Percentiles rank a stretch among this genome's conserved stretches.
phyloP scores from a whole-genome alignment of 2,329 filamentous ascomycete species.

The Diaporthe humulicola region DNA sequence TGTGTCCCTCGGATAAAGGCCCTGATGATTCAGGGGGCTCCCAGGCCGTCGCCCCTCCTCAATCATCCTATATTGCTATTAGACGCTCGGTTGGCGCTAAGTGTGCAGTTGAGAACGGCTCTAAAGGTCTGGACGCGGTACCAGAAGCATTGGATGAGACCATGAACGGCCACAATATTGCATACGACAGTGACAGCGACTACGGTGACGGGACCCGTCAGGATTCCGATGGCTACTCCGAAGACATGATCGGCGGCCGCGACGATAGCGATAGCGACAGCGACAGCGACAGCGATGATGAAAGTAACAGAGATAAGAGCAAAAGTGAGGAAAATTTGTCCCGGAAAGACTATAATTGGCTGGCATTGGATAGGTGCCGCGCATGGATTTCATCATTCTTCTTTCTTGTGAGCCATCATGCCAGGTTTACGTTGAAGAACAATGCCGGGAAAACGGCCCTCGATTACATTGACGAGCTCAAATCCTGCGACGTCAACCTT shows the following conservation, averaged over 20 bases:
- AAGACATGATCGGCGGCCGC: no score
- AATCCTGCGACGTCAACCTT: accelerated
- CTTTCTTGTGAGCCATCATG: background rate
- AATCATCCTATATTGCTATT: no score
- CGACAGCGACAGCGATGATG: no score
- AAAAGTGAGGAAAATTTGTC: no score
- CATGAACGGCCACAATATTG: background rate
- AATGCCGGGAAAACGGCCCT: background rate
- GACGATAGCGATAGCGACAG: background rate
- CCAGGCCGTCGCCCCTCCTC: no score
- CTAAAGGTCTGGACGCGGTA: background rate
- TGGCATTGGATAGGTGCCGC: background rate
- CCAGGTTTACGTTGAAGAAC: background rate
- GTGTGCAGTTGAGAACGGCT: no score
- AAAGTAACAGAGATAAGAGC: no score
- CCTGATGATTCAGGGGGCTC: background rate
- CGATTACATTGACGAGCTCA: background rate
- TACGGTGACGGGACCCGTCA: background rate
- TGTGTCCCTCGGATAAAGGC: background rate
- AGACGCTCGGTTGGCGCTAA: no score
- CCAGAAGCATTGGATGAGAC: background rate
- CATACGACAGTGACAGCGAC: background rate
- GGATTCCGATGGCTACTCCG: no score
- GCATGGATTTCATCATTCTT: background rate
- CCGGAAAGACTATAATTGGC: no score